A percentile compares a stretch with the other conserved stretches of the same genome.
phyloP scores from a whole-genome alignment of 2,329 filamentous ascomycete species.

The Penicillium sp. region DNA sequence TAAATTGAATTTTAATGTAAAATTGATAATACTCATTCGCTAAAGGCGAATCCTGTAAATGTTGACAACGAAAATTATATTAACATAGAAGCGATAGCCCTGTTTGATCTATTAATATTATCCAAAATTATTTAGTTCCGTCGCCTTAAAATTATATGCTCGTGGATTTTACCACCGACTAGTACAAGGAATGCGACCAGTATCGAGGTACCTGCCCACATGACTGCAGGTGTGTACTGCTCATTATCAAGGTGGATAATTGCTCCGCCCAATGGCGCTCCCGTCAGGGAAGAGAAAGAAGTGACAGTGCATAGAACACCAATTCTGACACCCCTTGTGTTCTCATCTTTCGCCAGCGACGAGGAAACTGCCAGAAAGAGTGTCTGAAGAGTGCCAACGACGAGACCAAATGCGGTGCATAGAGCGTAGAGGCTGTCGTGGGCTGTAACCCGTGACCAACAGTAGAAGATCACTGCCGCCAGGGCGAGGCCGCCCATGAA shows the following conservation, averaged over 20 bases:
- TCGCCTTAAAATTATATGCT: neutral
- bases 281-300: neutral
- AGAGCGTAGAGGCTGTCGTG: neutral
- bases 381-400: neutral
- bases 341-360: neutral
- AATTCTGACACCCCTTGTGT: neutral
- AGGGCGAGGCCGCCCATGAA: neutral
- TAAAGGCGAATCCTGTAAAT: too few relatives aligned
- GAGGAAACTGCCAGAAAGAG: neutral
- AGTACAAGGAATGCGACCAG: neutral
- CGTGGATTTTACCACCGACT: neutral
- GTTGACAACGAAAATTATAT: too few relatives aligned
- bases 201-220: neutral
- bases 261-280: neutral
- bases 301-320: neutral
- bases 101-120: too few relatives aligned
- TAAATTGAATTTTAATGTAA: too few relatives aligned
- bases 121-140: neutral
- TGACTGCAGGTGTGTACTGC: neutral
- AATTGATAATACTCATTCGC: too few relatives aligned
- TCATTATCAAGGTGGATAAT: neutral
- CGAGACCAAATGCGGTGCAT: neutral
- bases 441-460: neutral
- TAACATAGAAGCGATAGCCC: too few relatives aligned
- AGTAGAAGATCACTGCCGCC: neutral